These are phyloP conservation scores for California macrophylla DNA, from an alignment of 441 rosid genomes.

Conservation along the genomic window DNA sequence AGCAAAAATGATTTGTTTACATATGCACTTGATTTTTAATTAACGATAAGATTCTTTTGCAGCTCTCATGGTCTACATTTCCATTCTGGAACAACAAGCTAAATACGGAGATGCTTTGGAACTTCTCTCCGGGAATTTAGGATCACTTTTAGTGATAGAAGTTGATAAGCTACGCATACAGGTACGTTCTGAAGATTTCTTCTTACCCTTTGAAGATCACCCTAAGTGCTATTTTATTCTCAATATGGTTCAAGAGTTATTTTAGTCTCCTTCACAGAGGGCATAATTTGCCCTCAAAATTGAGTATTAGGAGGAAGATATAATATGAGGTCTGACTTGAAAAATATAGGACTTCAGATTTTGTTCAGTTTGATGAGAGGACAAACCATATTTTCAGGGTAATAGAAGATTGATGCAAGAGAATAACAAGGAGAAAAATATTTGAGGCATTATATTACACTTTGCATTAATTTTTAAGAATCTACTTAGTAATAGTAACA, in stretches of 20 bases:
- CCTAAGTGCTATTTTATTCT: not conserved
- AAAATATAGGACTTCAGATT: not conserved
- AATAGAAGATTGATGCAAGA: constrained; percentile 4
- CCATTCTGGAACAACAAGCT: constrained; percentile 82
- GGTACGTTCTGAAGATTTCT: constrained; percentile 47
- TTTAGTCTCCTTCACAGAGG: not conserved
- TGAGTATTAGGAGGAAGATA: not conserved
- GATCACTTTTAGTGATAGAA: constrained; percentile 81
- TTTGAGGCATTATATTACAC: not conserved
- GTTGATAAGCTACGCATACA: constrained; percentile 82
- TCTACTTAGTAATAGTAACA: not conserved
- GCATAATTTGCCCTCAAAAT: not conserved
- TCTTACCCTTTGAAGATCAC: constrained; percentile 1
- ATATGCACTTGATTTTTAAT: constrained; percentile 9
- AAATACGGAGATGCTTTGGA: constrained; percentile 78
- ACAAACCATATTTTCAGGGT: not conserved
- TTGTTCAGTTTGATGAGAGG: not conserved
- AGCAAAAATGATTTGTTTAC: not conserved
- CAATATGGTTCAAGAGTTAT: not conserved
- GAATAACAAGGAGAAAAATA: not conserved
- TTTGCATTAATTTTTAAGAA: not conserved
- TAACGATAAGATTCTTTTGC: constrained; percentile 21
- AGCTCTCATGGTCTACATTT: constrained; percentile 89
- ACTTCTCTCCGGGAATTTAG: constrained; percentile 70
- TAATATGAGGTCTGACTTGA: not conserved